These are phyloP conservation scores for Wickerhamiella azyma DNA, from an alignment of 805 yeast genomes.

Conservation along the genomic window DNA sequence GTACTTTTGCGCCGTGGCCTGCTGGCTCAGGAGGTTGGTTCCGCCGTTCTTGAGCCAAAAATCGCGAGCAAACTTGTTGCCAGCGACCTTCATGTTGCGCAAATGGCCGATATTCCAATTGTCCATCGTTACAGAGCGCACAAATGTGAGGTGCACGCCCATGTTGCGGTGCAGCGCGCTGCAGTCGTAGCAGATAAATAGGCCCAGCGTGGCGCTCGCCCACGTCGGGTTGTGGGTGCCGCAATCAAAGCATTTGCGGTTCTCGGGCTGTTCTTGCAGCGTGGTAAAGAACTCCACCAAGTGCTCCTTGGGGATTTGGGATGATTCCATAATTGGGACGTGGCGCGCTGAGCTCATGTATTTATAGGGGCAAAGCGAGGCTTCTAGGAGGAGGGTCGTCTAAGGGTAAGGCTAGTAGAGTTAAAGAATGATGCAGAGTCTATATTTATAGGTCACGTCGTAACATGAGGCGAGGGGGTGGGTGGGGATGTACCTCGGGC, in stretches of 20 bases:
- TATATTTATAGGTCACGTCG: too few relatives aligned
- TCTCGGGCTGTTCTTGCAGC: conserved; percentile 53
- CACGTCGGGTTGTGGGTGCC: conserved; percentile 90
- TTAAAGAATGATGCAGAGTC: neutral
- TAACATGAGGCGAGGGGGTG: too few relatives aligned
- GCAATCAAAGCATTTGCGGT: conserved; percentile 82
- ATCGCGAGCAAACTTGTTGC: conserved; percentile 75
- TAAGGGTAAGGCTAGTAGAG: too few relatives aligned
- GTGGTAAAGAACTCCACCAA: conserved; percentile 50
- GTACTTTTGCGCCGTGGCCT: conserved; percentile 58
- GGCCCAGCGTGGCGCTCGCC: conserved; percentile 96
- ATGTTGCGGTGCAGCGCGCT: conserved; percentile 89
- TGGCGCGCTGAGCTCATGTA: neutral
- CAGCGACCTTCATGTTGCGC: conserved; percentile 87
- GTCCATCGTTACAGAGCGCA: conserved; percentile 81
- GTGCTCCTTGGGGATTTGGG: conserved; percentile 40
- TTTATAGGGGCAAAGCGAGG: neutral
- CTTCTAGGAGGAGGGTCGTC: too few relatives aligned
- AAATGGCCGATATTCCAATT: conserved; percentile 87
- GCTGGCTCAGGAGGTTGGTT: conserved; percentile 44
- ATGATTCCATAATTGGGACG: conserved; percentile 8
- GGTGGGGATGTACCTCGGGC: too few relatives aligned
- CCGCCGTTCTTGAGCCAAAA: conserved; percentile 81
- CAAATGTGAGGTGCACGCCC: conserved; percentile 94
- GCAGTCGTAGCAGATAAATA: conserved; percentile 83